Evolutionary conservation across 352 stramenopile genomes (phyloP), one percentile per base, ranked within the genome.

Genomic region (Pythium utonaiense): DNA sequence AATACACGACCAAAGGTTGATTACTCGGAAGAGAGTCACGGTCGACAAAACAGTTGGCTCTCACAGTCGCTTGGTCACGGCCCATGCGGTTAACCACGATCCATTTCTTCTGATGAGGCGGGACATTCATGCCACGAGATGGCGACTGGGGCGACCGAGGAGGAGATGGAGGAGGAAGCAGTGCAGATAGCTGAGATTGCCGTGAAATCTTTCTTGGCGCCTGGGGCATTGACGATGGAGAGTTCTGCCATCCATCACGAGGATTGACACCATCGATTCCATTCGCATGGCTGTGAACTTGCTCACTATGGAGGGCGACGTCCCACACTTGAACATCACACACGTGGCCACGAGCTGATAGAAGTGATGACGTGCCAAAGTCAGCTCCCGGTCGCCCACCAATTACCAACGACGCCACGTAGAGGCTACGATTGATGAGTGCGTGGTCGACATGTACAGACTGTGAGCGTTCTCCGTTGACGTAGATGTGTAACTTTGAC

Each of bases 271-370:
- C 71, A 1, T 80, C 66, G n/a, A 90, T 65, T 1, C 80, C 78
- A 14, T 73, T 73, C 1, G 63, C 69, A 33, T 87, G 80, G 40
- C 76, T 84, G 16, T 67, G 67, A 25, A 90, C 50, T 38, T 90
- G 78, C 27, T 90, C 78, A 42, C 59, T 56, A 16, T 75, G 74
- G 25, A 89, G 60, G 1, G 75, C 69, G 6, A 78, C 75, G 66
- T 90, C 70, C 83, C 83, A 92, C 3, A 88, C 22, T 0, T 76
- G 71, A 47, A 89, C 63, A 63, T 88, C 77, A 21, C 74, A 87
- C 8, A 92, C 40, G 33, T 90, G 71, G 0, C 65, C 67, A 31
- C 53, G 41, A 6, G 80, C 50, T 7, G 58, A 19, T 10, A 47
- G n/a, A 12, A 56, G 14, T 47, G 47, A 36, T 54, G 54, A 25